Evolutionary conservation across 2,329 filamentous ascomycete genomes (phyloP).

Genomic region (Juglanconis juglandina): DNA sequence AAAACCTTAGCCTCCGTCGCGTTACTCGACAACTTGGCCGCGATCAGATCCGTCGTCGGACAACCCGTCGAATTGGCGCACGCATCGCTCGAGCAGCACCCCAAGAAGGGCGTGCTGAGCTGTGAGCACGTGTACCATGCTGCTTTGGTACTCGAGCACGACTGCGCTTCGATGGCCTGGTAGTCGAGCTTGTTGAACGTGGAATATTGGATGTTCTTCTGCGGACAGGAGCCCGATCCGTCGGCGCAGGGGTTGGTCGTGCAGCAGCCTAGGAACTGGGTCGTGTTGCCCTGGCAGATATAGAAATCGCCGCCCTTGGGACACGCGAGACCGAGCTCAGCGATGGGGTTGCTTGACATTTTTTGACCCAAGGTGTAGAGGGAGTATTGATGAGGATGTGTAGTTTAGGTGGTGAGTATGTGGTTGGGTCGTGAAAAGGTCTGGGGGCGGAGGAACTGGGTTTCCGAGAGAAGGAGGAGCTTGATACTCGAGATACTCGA

Average conservation of each 20-base stretch:
- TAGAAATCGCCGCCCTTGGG: constrained; percentile 31
- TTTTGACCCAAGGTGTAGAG: background rate
- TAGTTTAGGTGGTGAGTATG: background rate
- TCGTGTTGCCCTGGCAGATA: constrained; percentile 29
- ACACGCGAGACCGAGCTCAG: constrained; percentile 24
- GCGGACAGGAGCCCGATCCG: constrained; percentile 31
- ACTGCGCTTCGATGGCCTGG: constrained; percentile 28
- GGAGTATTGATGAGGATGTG: background rate
- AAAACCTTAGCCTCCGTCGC: constrained; percentile 18
- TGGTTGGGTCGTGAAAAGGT: background rate
- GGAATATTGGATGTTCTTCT: constrained; percentile 24
- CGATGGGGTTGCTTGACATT: background rate
- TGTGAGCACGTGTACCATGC: constrained; percentile 34
- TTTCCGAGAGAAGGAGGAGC: background rate
- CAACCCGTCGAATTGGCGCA: constrained; percentile 26
- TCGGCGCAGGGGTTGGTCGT: constrained; percentile 31
- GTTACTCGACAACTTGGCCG: constrained; percentile 25
- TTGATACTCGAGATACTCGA: no score
- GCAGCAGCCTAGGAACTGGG: constrained; percentile 40
- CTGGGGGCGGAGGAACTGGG: background rate
- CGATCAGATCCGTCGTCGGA: constrained; percentile 22
- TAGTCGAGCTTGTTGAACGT: constrained; percentile 28
- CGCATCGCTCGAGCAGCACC: constrained; percentile 35
- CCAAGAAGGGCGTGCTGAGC: constrained; percentile 32
- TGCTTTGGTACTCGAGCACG: constrained; percentile 25